A percentile compares a stretch with the other conserved stretches of the same genome.
These are phyloP conservation scores for Pythium monospermum DNA, from an alignment of 352 stramenopile species.

Conservation along the genomic window DNA sequence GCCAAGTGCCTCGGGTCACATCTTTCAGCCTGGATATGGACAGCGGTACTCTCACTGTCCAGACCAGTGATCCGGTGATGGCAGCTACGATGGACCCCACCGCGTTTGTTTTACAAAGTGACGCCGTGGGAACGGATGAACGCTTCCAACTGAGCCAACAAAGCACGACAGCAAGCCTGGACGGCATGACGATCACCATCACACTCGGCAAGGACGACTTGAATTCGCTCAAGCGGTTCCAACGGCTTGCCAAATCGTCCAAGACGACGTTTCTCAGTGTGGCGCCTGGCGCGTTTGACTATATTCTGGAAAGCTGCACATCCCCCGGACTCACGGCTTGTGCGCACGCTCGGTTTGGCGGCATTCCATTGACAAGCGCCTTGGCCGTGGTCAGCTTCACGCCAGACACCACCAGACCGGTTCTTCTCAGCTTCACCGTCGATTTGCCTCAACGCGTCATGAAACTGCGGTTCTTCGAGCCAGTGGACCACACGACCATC, in stretches of 20 bases:
- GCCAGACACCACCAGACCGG: constrained; percentile 35
- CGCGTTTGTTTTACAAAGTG: constrained; percentile 43
- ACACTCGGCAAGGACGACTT: constrained; percentile 37
- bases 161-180: constrained; percentile 39
- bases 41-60: constrained; percentile 29
- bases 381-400: constrained; percentile 37
- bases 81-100: constrained; percentile 36
- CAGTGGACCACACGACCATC: constrained; percentile 37
- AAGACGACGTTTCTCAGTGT: constrained; percentile 30
- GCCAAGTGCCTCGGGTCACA: constrained; percentile 28
- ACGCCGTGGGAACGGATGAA: constrained; percentile 4
- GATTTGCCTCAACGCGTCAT: constrained; percentile 48
- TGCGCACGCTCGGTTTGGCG: constrained; percentile 17
- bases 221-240: constrained; percentile 41
- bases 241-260: constrained; percentile 24
- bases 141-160: constrained; percentile 5
- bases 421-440: constrained; percentile 50
- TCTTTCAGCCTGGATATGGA: constrained; percentile 56
- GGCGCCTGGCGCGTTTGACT: constrained; percentile 34
- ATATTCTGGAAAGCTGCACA: constrained; percentile 41
- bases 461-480: constrained; percentile 67
- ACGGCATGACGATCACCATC: constrained; percentile 36
- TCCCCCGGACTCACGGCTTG: constrained; percentile 29
- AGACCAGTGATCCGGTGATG: constrained; percentile 31
- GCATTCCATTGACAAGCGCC: constrained; percentile 11